phyloP scores from a whole-genome alignment of 1,284 basidiomycete species.

The Grifola frondosa region DNA sequence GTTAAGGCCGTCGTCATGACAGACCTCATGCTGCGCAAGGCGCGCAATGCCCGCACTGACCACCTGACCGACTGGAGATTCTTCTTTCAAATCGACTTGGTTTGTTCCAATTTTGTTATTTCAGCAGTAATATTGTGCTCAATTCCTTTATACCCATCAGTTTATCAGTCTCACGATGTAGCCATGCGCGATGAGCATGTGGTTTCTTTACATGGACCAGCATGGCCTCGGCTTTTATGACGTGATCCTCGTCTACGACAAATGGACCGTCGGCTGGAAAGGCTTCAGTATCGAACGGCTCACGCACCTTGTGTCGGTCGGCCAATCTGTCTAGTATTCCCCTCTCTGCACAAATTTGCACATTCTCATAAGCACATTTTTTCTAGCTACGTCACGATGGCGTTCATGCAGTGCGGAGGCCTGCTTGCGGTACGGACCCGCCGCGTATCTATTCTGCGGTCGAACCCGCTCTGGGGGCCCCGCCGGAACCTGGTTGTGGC shows the following conservation, averaged over 20 bases:
- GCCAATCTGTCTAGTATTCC: constrained; percentile 43
- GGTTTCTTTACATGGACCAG: constrained; percentile 36
- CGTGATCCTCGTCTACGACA: constrained; percentile 43
- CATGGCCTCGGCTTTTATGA: constrained; percentile 53
- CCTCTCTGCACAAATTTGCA: constrained; percentile 10
- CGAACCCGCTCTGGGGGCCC: constrained; percentile 36
- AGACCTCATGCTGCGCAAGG: constrained; percentile 52
- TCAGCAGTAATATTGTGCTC: constrained; percentile 36
- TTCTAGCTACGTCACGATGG: constrained; percentile 52
- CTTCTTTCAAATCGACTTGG: constrained; percentile 62
- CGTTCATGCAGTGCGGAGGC: constrained; percentile 60
- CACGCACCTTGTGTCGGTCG: constrained; percentile 44
- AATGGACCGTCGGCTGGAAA: constrained; percentile 49
- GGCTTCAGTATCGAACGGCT: constrained; percentile 37
- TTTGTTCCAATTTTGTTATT: constrained; percentile 53
- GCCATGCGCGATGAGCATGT: constrained; percentile 44
- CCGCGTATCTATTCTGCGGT: constrained; percentile 4
- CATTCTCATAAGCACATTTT: constrained; percentile 30
- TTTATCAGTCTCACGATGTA: constrained; percentile 44
- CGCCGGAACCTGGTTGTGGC: constrained; percentile 35
- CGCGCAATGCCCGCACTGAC: constrained; percentile 58
- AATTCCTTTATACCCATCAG: constrained; percentile 24
- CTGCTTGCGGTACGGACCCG: constrained; percentile 4
- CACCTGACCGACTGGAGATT: constrained; percentile 49
- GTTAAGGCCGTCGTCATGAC: neutral